phyloP scores from a whole-genome alignment of 2,329 filamentous ascomycete species.

The Fusarium humuli region DNA sequence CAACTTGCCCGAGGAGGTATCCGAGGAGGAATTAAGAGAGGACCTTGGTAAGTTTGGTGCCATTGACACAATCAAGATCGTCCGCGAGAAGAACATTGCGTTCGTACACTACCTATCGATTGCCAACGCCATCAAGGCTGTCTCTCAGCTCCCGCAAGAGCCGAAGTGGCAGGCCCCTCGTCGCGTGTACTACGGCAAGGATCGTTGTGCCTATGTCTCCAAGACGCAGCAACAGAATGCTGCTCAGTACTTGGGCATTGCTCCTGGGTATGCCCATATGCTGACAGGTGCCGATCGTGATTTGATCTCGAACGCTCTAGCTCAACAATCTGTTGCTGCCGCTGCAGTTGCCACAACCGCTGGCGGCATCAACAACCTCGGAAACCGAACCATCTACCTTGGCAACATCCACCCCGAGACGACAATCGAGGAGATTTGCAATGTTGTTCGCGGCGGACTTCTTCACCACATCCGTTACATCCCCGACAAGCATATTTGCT shows the following conservation, averaged over 20 bases:
- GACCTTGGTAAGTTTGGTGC: slow-evolving; percentile 96
- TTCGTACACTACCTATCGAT: slow-evolving; percentile 99
- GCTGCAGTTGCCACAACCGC: slow-evolving; percentile 96
- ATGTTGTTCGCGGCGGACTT: slow-evolving; percentile 94
- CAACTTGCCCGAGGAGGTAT: slow-evolving; percentile 89
- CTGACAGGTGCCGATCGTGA: slow-evolving; percentile 96
- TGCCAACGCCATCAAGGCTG: slow-evolving; percentile 97
- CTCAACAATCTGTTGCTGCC: slow-evolving; percentile 96
- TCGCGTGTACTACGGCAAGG: slow-evolving; percentile 98
- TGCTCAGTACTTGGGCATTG: slow-evolving; percentile 96
- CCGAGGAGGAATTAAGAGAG: slow-evolving; percentile 92
- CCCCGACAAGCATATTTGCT: slow-evolving; percentile 99
- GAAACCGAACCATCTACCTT: slow-evolving; percentile 96
- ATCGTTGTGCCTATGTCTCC: slow-evolving; percentile 97
- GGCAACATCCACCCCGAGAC: slow-evolving; percentile 99
- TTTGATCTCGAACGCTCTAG: slow-evolving; percentile 93
- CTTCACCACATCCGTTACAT: slow-evolving; percentile 99
- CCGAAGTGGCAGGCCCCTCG: slow-evolving; percentile 95
- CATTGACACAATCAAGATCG: slow-evolving; percentile 97
- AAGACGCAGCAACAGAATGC: slow-evolving; percentile 99
- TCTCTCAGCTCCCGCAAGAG: slow-evolving; percentile 95
- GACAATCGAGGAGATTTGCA: slow-evolving; percentile 99
- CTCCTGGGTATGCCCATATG: slow-evolving; percentile 95
- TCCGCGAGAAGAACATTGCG: slow-evolving; percentile 96
- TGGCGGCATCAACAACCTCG: slow-evolving; percentile 95